Base-by-base conservation (phyloP, 2,329 filamentous ascomycete genomes). In the Fusarium hostae region DNA sequence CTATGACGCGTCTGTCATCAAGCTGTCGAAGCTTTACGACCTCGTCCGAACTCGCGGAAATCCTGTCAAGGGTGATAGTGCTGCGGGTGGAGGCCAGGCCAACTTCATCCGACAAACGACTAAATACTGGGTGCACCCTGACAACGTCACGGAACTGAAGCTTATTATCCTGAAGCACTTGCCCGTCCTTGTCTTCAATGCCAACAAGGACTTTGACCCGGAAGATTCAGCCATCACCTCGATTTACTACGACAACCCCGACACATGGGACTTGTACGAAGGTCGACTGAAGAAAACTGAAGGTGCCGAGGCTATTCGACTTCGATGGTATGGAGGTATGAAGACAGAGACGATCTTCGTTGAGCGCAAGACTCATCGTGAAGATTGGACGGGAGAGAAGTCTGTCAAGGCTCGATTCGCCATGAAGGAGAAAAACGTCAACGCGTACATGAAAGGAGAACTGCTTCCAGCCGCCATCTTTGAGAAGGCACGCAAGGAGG, bases 361-460 rank as follows among this genome's bases (percentile, higher is more conserved):
- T 28, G 96, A 99, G 85, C 90, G 96, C 70, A 99, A 99, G 84
- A 99, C 96, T 2, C 96, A 99, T 84, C 92, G 96, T 41, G 96
- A 99, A 82, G 96, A 99, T 81, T 99, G 96, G 96, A 99, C 96
- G 0, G 96, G 96, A 64, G 96, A 99, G 81, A 97, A 98, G 84
- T 98, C 95, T 3, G 96, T 99, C 83, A 99, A 99, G 85, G 95
- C 96, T 45, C 92, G 96, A 45, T 99, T 99, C 79, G 88, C 93
- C 12, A 87, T 96, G 72, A 98, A 99, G 85, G 96, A 99, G 84
- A 99, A 99, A 87, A 93, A 98, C 70, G 92, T 99, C 78, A 98
- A 98, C 78, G 88, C 94, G 18, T 99, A 95, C 80, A 85, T 99
- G 82, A 87, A 87, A 55, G 96, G 96, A 59, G 90, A 94, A 76